Evolutionary conservation across 768 basidiomycete species (phyloP), one percentile per base, ranked within the genome.

Genomic region (Agaricus sinodeliciosus): DNA sequence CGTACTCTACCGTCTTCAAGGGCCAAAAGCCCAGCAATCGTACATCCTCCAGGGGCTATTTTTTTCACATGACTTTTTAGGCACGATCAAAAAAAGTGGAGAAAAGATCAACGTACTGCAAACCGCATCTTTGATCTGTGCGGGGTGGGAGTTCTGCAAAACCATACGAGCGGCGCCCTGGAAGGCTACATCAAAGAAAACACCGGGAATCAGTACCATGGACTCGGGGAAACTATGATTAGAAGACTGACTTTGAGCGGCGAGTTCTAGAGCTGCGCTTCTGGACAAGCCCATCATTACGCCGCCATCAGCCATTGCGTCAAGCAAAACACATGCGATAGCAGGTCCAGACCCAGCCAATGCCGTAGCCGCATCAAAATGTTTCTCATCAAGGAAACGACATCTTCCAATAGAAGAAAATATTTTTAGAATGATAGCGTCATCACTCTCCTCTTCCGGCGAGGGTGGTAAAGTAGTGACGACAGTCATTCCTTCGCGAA

Each of bases 211-310:
- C 25, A 44, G 5, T 19, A 16, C 28, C 18, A 25, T 18, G 16
- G 11, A 8, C 1, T 3, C 9, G 31, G 16, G 16, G 11, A 35
- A 28, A 47, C 13, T 43, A 16, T 2, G 3, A 22, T 22, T 1
- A 3, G 22, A 22, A 18, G 4, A 34, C 83, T 61, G 64, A 96
- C 95, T 93, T 70, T 99, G 96, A 42, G 95, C 84, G 45, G 96
- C 95, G 48, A 99, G 72, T 65, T 99, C 96, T 40, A 98, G 70
- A 4, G 96, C 94, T 67, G 97, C 96, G 1, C 84, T 81, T 56
- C 96, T 76, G 3, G 96, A 96, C 48, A 99, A 71, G 27, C 96
- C 96, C 96, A 98, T 98, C 95, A 99, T 98, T 43, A 98, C 96
- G 41, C 94, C 96, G 25, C 96, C 96, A 66, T 98, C 96, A 1